Evolutionary conservation across 495 filamentous ascomycete species (phyloP).

Genomic region (Hypoxylon fragiforme): DNA sequence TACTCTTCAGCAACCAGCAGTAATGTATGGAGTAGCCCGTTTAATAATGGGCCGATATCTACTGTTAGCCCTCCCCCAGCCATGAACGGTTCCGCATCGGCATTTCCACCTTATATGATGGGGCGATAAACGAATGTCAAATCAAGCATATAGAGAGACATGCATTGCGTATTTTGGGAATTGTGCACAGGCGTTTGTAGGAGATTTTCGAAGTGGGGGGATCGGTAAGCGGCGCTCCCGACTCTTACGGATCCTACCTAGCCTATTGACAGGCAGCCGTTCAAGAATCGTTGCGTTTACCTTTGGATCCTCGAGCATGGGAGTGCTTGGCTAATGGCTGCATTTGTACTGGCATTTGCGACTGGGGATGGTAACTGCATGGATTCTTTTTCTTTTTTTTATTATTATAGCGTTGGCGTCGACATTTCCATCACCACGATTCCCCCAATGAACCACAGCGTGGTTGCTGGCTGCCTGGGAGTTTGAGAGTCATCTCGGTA

Average conservation of each 20-base stretch:
- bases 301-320: constrained; percentile 24
- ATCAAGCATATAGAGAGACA: constrained; percentile 13
- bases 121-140: constrained; percentile 24
- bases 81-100: constrained; percentile 19
- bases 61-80: constrained; percentile 26
- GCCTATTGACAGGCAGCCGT: constrained; percentile 7
- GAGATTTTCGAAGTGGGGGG: constrained; percentile 23
- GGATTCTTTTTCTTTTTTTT: too few relatives aligned
- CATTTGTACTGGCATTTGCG: constrained; percentile 39
- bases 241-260: constrained; percentile 8
- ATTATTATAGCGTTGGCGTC: constrained; percentile 39
- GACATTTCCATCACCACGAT: constrained; percentile 32
- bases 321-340: constrained; percentile 38
- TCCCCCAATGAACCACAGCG: constrained; percentile 28
- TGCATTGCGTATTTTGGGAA: constrained; percentile 19
- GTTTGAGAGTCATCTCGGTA: constrained; percentile 37
- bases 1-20: constrained; percentile 19
- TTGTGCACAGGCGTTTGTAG: constrained; percentile 26
- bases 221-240: constrained; percentile 6
- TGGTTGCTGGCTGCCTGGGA: constrained; percentile 30
- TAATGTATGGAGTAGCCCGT: constrained; percentile 29
- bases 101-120: constrained; percentile 35
- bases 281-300: constrained; percentile 12
- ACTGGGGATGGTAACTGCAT: constrained; percentile 36
- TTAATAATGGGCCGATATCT: constrained; percentile 30